Evolutionary conservation across 768 basidiomycete species (phyloP), one percentile per base, ranked within the genome.

Genomic region (Gloeostereum incarnatum): DNA sequence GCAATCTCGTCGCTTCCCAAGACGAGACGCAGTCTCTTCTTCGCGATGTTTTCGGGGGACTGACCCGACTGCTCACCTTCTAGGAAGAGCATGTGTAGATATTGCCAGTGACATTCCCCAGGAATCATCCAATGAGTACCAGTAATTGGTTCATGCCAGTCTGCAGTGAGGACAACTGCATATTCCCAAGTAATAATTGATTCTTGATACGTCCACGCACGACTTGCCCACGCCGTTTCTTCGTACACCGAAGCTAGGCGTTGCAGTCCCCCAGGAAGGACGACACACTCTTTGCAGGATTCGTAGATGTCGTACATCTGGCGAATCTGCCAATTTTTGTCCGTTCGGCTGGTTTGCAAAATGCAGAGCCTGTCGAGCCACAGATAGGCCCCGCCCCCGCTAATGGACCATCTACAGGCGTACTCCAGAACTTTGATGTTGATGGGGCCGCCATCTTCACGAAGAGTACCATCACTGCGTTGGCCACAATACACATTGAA

Each of bases 361-460:
- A 50, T 48, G 24, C 51, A 52, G 9, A 52, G 43, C 8, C 46
- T 36, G 33, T 50, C 51, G 18, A 43, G 31, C 50, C 50, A 52
- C 17, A 50, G 40, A 25, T 45, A 46, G 9, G 9, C 24, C 10
- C 30, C 20, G n/a, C 31, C 31, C 3, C 34, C 20, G 10, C 35
- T n/a, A 1, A 41, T 11, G 2, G 47, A 30, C n/a, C 34, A 36
- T 20, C 19, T 31, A 35, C 42, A 48, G 5, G 30, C 31, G 14
- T 46, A 26, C 17, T 26, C 20, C 24, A 50, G 34, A 17, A 45
- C 39, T n/a, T 35, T 21, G 9, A 44, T 37, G 31, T 36, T 41
- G 44, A 48, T 44, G 8, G 35, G 47, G 18, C 45, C 49, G 16
- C 36, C 42, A 27, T 23, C 20, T 34, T 47, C 42, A 23, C 26